Evolutionary conservation across 2,329 filamentous ascomycete species (phyloP), one percentile per base, ranked within the genome.

Genomic region (Ilyonectria mors-panacis): DNA sequence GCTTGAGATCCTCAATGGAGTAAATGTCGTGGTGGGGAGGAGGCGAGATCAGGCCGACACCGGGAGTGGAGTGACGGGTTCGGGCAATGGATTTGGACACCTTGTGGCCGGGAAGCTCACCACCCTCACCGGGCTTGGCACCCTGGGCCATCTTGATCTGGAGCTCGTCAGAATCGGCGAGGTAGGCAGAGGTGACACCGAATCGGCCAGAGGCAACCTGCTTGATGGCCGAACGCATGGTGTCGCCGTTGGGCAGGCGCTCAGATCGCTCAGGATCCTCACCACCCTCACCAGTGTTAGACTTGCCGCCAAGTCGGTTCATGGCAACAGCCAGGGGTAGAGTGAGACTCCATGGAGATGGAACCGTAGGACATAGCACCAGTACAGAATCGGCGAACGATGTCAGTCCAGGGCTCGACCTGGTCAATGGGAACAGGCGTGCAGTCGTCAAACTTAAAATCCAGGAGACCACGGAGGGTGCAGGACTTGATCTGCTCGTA

Each of bases 71-170:
- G 85, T 98, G 95, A 80, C 95, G 92, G 64, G 95, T 98, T 76
- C 94, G 93, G 65, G 94, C 95, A 81, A 98, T 98, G 7, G 94
- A 93, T 78, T 93, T 93, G 68, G 95, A 96, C 30, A 98, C 95
- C 85, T 98, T 98, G 87, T 98, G 94, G 45, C 95, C 95, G 56
- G 95, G 95, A 78, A 98, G 89, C 83, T 98, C 95, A 88, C 95
- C 95, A 85, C 95, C 95, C 83, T 98, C 95, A 82, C 95, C 95
- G 63, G 95, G 95, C 88, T 98, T 98, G 70, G 95, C 95, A 80
- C 95, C 95, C 84, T 98, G 95, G 10, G 95, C 95, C 95, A 98
- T 98, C 89, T 98, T 98, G 85, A 98, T 98, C 82, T 98, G 95
- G 51, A 98, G 86, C 84, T 98, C 95, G 78, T 98, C 95, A 19